Evolutionary conservation across 2,329 filamentous ascomycete species (phyloP).

Genomic region (Corniculantispora saksenae): DNA sequence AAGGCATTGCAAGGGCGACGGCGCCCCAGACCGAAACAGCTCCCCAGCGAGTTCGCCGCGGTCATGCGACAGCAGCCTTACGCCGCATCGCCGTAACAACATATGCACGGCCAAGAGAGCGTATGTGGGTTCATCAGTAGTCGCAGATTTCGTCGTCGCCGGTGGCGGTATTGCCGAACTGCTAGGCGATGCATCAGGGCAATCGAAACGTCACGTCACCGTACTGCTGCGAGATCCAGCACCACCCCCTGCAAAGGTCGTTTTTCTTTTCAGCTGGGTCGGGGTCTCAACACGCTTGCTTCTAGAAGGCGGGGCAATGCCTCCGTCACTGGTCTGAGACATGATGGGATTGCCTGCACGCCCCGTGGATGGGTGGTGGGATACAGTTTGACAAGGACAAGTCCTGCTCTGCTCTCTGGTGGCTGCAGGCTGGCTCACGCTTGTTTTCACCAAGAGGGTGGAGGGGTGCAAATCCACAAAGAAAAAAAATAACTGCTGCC

Average conservation of each 20-base stretch:
- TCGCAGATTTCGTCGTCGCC: neutral
- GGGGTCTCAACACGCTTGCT: conserved; percentile 13
- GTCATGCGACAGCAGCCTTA: conserved; percentile 7
- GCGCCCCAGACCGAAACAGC: too few species aligned
- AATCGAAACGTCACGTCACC: conserved; percentile 10
- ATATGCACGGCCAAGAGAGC: neutral
- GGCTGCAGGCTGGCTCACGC: neutral
- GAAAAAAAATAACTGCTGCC: too few species aligned
- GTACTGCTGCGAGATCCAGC: conserved; percentile 14
- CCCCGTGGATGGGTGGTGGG: neutral
- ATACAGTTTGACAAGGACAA: too few species aligned
- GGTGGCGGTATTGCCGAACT: conserved; percentile 3
- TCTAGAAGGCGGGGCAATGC: conserved; percentile 19
- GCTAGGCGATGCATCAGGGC: neutral
- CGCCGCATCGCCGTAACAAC: neutral
- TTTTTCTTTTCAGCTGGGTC: conserved; percentile 19
- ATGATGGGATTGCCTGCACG: neutral
- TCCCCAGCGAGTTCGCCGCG: neutral
- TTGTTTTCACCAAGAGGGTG: neutral
- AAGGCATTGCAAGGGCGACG: neutral
- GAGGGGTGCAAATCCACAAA: conserved; percentile 3
- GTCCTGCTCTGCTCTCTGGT: too few species aligned
- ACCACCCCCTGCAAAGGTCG: neutral
- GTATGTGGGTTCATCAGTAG: neutral
- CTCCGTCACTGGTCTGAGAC: neutral